Evolutionary conservation across 805 yeast species (phyloP), one percentile per base, ranked within the genome.

Genomic region (Candida piceae): DNA sequence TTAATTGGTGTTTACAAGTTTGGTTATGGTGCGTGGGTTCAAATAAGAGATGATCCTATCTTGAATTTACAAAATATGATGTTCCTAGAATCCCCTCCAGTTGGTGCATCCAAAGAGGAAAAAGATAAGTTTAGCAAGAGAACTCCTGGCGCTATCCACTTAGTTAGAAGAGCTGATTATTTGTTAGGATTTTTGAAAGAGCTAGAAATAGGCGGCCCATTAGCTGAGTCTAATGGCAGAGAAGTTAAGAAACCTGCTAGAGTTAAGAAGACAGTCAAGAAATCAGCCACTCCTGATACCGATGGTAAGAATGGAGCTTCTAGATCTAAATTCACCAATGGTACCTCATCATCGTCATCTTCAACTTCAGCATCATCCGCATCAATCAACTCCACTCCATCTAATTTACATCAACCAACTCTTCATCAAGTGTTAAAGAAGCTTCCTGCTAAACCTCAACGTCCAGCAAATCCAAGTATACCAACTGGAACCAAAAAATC

Each of bases 1-100:
- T 60, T 93, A 42, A 76, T 84, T 24, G 99, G 99, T 45, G 84
- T 90, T 16, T 73, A 75, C 53, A 88, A 86, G 62, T 89, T 89
- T 61, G 99, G 99, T 0, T 89, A 87, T 59, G 97, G 97, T 13
- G 80, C 96, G 1, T 93, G 98, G 98, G 58, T 73, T 3, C 89
- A 84, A 53, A 89, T 93, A 31, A 72, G 98, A 55, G 99, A 93
- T 63, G 98, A 93, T 62, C 97, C 98, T 2, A 72, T 86, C 35
- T 69, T 93, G 40, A 89, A 88, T 9, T 67, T 93, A 42, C 84
- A 86, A 43, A 86, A 87, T 49, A 93, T 87, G 66, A 64, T 93
- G 47, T 93, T 78, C 52, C 68, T 93, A 49, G 81, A 75, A 37
- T 46, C 53, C 28, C 52, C 63, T 11, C 61, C 63, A 13, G 47